Percentiles rank a stretch among this genome's conserved stretches.
Evolutionary conservation across 148 eudicot species (phyloP).

Genomic region (Chenopodium berlandieri): DNA sequence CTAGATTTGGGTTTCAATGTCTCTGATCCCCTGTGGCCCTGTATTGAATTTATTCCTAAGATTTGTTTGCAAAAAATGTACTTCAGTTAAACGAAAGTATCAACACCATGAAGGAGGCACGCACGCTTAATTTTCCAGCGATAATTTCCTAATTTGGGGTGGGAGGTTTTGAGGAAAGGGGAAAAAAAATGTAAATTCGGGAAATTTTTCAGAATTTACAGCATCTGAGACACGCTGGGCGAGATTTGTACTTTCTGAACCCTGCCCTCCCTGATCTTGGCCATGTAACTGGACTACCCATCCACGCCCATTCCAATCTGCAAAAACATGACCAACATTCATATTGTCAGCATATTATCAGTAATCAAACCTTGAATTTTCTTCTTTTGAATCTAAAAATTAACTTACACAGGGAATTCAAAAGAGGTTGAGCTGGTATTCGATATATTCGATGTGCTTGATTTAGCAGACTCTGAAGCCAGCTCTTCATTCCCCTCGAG

Average conservation of each 20-base stretch:
- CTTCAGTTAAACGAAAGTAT: conserved; percentile 3
- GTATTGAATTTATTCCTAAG: not conserved
- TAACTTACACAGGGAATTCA: conserved; percentile 72
- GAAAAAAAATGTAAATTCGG: not conserved
- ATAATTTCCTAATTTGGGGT: not conserved
- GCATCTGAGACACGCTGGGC: conserved; percentile 39
- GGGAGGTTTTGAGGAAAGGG: not conserved
- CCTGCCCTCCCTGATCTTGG: conserved; percentile 39
- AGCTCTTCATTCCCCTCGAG: conserved; percentile 20
- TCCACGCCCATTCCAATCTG: conserved; percentile 61
- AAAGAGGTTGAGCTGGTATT: conserved; percentile 51
- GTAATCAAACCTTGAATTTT: not conserved
- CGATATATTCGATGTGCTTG: conserved; percentile 40
- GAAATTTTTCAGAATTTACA: conserved; percentile 44
- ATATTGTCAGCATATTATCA: not conserved
- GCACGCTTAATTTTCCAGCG: not conserved
- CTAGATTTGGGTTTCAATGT: not conserved
- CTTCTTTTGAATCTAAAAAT: not conserved
- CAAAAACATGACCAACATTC: conserved; percentile 16
- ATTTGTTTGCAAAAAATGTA: conserved; percentile 10
- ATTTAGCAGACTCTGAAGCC: conserved; percentile 32
- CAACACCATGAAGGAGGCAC: conserved; percentile 1
- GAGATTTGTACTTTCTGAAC: conserved; percentile 31
- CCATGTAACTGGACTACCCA: conserved; percentile 68
- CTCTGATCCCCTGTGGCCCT: too few relatives aligned